Percentiles rank a stretch among this genome's conserved stretches.
phyloP scores from a whole-genome alignment of 192 early-diverging fungal genomes.

The Neocallimastix lanati region DNA sequence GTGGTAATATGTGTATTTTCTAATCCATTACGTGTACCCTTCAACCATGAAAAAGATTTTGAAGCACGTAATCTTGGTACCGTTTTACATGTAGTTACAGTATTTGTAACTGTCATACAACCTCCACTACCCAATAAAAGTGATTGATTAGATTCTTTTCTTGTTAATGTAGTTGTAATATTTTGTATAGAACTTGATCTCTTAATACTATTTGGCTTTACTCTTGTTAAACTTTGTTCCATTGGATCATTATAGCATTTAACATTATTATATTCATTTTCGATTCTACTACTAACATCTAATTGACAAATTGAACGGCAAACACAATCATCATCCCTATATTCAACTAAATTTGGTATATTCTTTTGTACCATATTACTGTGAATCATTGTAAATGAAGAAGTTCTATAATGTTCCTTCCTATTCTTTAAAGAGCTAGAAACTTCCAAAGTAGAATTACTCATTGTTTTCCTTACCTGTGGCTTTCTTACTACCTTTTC shows the following conservation, averaged over 20 bases:
- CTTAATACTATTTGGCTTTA: background rate
- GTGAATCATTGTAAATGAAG: background rate
- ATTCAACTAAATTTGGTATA: background rate
- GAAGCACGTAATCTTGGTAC: background rate
- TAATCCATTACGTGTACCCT: background rate
- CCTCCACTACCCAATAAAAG: background rate
- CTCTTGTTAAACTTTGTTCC: background rate
- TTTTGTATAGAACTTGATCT: background rate
- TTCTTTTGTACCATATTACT: background rate
- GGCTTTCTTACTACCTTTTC: background rate
- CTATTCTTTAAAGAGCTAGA: background rate
- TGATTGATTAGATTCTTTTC: background rate
- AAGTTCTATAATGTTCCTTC: background rate
- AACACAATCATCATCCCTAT: background rate
- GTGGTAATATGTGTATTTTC: background rate
- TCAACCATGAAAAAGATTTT: background rate
- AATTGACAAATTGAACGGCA: background rate
- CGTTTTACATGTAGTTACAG: background rate
- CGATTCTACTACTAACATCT: background rate
- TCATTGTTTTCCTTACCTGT: background rate
- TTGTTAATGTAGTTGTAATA: background rate
- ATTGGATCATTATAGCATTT: background rate
- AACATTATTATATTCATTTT: background rate
- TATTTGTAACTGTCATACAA: background rate
- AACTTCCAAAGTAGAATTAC: background rate